These are phyloP conservation scores for Triticum monococcum DNA, from an alignment of 176 grass and related monocot species.

Conservation along the genomic window DNA sequence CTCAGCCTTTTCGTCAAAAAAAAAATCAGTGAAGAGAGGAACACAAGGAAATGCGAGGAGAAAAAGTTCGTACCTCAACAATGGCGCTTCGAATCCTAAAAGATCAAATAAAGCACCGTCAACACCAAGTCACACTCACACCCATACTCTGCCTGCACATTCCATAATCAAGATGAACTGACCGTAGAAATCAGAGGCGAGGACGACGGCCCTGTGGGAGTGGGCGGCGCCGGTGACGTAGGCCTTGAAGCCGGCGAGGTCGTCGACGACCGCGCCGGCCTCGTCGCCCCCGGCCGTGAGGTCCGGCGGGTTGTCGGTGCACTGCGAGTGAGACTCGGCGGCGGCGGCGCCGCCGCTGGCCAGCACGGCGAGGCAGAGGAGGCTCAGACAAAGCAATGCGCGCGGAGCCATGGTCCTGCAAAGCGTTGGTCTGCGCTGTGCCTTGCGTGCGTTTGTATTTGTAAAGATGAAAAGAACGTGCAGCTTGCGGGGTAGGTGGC, in stretches of 20 bases:
- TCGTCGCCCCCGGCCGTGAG: background rate
- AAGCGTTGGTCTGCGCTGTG: background rate
- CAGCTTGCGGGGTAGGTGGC: background rate
- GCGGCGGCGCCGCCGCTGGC: background rate
- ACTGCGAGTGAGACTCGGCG: background rate
- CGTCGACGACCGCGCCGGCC: conserved; percentile 2
- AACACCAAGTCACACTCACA: background rate
- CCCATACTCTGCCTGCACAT: too few relatives aligned
- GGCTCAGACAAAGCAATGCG: background rate
- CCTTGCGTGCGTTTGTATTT: background rate
- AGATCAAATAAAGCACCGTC: background rate
- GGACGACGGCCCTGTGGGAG: conserved; percentile 23
- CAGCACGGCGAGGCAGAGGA: background rate
- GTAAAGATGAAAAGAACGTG: background rate
- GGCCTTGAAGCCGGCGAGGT: conserved; percentile 28
- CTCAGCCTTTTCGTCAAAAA: too few relatives aligned
- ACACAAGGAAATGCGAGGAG: background rate
- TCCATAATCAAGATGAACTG: background rate
- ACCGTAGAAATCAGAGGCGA: conserved; percentile 28
- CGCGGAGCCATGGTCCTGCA: background rate
- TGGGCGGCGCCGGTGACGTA: conserved; percentile 25
- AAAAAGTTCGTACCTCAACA: conserved; percentile 21
- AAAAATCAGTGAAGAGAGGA: too few relatives aligned
- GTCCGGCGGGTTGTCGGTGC: conserved; percentile 19
- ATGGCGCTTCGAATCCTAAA: conserved; percentile 26